Evolutionary conservation across 768 basidiomycete species (phyloP), one percentile per base, ranked within the genome.

Genomic region (Suillus lakei): DNA sequence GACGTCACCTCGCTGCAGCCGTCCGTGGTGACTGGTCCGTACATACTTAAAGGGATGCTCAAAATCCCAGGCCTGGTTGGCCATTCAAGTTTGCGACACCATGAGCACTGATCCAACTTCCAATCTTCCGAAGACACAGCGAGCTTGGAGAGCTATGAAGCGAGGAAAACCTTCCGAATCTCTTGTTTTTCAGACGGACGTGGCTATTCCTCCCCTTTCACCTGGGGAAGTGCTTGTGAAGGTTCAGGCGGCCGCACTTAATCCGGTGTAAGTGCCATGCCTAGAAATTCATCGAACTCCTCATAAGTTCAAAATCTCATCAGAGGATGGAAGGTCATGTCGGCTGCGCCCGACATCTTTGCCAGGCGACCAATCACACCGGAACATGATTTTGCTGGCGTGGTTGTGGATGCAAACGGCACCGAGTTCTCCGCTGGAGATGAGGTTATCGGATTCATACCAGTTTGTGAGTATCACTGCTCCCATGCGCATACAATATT

Each of bases 371-470:
- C 90, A 1, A 76, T 83, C 36, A 77, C 85, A 1, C 80, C 87
- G 34, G 91, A 89, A 69, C 71, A 81, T 60, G 92, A 94, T 69
- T 75, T 92, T 34, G 76, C 89, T 0, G 92, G 92, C 4, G 78
- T 85, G 5, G 76, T 94, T 15, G 86, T 84, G 18, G 83, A 86
- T 64, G 75, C 82, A 1, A 87, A 87, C 66, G 83, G 80, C 23
- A 80, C 85, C 0, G 78, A 79, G 7, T 87, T 89, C 70, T 75
- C 78, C 3, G 72, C 76, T 2, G 91, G 92, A 1, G 89, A 93
- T 66, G 79, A 84, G 50, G 86, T 94, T 4, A 88, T 86, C 70
- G 92, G 91, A 0, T 81, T 79, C 60, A 80, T 86, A 10, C 73
- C 82, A 2, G 67, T 79, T 3, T 26, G 83, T 81, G 48, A 36